Evolutionary conservation across 2,329 filamentous ascomycete species (phyloP), one percentile per base, ranked within the genome.

Genomic region (Achaetomium macrosporum): DNA sequence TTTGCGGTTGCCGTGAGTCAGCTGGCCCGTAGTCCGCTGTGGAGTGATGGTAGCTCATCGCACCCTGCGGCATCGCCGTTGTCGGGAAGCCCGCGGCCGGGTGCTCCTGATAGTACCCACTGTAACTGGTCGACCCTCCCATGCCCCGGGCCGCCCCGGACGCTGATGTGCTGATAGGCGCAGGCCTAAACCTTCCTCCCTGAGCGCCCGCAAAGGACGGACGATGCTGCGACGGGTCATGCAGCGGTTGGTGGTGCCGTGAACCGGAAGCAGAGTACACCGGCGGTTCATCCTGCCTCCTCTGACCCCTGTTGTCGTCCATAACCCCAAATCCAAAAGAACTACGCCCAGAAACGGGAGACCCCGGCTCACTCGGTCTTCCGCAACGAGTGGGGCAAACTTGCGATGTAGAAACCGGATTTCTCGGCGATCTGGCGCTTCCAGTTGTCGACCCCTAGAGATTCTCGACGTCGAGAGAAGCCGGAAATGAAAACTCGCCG

Each of bases 221-320:
- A 49, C 69, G 71, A 58, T 75, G 72, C 50, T 75, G 72, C 60
- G 77, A 69, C 49, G 75, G 69, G 57, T 79, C 72, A 60, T 77
- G 74, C 59, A 75, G 64, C 55, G 74, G 66, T 39, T 66, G 65
- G 41, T 66, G 61, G 61, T 78, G 82, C 70, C 78, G 75, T 47
- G 74, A 68, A 67, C 74, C 76, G 70, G 77, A 77, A 65, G 73
- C 70, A 65, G 81, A 76, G 72, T 85, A 84, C 70, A 79, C 75
- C 68, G 82, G 77, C 72, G 79, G 76, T 72, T 87, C 87, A 79
- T 86, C 82, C 75, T 87, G 85, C 79, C 87, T 85, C 76, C 83
- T 79, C 66, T 82, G 77, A 68, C 80, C 82, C 71, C 81, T 81
- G 74, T 84, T 82, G 73, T 87, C 83, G 76, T 92, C 88, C 88